Base-by-base conservation (phyloP, 768 basidiomycete species). In the Auriscalpium microsporum region DNA sequence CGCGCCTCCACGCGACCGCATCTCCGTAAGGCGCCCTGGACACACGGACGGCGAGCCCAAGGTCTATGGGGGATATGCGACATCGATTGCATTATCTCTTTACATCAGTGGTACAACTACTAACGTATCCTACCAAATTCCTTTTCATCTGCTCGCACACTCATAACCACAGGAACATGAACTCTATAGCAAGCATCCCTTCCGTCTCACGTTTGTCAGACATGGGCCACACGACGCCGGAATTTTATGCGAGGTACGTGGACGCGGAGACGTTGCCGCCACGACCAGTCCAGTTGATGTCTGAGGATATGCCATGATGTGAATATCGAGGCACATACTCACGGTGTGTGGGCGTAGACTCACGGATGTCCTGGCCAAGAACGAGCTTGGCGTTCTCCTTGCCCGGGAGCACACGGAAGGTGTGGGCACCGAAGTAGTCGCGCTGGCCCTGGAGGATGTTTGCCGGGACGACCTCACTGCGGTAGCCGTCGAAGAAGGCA, bases 361-460 rank as follows among this genome's bases (percentile, higher is more conserved):
- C 69, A 92, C 90, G 90, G 70, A 97, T 93, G 69, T 95, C 90
- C 72, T 90, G 75, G 68, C 82, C 87, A 56, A 80, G 65, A 73
- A 83, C 82, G 73, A 95, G 84, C 67, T 75, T 84, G 50, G 78
- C 78, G 71, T 90, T 95, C 74, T 93, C 94, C 74, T 89, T 88
- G 53, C 94, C 93, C 54, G 93, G 86, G 38, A 92, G 76, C 56
- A 97, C 93, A 53, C 84, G 81, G 91, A 96, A 98, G 54, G 95
- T 97, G 78, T 97, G 95, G 45, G 94, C 91, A 72, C 96, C 95
- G 71, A 99, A 99, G 82, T 94, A 99, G 69, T 99, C 95, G 70
- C 95, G 92, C 86, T 96, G 94, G 52, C 81, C 95, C 75, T 99
- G 95, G 63, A 98, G 73, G 60, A 99, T 77, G 77, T 93, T 95